phyloP scores from a whole-genome alignment of 1,139 yeast genomes.

The Taiozyma onychis region DNA sequence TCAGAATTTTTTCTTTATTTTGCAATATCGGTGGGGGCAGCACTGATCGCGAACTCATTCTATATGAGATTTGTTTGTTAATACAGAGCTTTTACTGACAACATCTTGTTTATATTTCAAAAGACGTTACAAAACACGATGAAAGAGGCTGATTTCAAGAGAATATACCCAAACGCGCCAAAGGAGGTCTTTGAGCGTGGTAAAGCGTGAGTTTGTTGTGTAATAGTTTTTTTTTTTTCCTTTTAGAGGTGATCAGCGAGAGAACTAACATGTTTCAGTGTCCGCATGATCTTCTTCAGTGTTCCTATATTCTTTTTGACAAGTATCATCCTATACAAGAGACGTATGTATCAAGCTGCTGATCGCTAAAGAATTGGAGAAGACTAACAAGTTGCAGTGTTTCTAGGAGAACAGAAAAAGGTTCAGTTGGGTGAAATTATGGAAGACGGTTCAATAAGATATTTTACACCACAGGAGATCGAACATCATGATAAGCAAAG shows the following conservation, averaged over 20 bases:
- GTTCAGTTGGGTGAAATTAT: conserved; percentile 44
- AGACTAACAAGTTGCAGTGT: conserved; percentile 18
- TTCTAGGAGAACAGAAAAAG: conserved; percentile 39
- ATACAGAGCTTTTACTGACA: background rate
- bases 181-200: conserved; percentile 17
- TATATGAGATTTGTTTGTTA: background rate
- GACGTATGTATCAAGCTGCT: conserved; percentile 23
- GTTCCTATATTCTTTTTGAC: conserved; percentile 35
- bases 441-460: conserved; percentile 40
- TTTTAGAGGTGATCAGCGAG: background rate
- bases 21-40: background rate
- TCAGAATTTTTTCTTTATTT: background rate
- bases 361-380: too few species aligned
- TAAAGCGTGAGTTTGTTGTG: conserved; percentile 11
- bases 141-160: conserved; percentile 15
- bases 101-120: background rate
- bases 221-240: background rate
- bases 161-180: conserved; percentile 16
- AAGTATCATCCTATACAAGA: conserved; percentile 30
- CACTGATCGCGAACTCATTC: background rate
- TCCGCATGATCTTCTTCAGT: conserved; percentile 36
- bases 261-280: conserved; percentile 14
- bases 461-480: conserved; percentile 39
- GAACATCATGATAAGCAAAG: conserved; percentile 17
- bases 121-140: background rate